Conservation (phyloP, 129 eudicot species). For the Deinandra increscens region DNA sequence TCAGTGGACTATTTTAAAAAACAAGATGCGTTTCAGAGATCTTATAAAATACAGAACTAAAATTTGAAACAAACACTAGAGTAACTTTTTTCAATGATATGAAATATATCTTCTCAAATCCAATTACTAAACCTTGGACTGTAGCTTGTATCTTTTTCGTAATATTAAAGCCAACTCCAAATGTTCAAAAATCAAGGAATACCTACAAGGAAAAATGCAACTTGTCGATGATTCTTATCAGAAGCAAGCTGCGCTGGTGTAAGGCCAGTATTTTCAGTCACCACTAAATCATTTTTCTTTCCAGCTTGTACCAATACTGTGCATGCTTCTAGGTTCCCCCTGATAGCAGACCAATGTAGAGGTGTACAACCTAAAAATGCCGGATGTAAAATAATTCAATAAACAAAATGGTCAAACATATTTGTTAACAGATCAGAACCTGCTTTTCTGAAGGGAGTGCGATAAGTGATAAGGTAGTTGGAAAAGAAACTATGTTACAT, state of each 20-base stretch:
- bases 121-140: not conserved
- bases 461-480: not conserved
- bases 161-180: conserved; percentile 1
- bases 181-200: conserved; percentile 34
- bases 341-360: conserved; percentile 98
- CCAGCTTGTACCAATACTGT: conserved; percentile 95
- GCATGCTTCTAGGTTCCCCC: conserved; percentile 98
- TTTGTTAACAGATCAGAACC: not conserved
- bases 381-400: conserved; percentile 12
- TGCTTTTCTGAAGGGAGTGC: conserved; percentile 1
- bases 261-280: conserved; percentile 91
- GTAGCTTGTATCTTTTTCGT: conserved; percentile 1
- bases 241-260: conserved; percentile 99
- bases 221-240: conserved; percentile 96
- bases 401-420: conserved; percentile 6
- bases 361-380: conserved; percentile 86
- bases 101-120: not conserved
- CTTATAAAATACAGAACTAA: conserved; percentile 17
- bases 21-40: not conserved
- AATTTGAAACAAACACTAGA: not conserved
- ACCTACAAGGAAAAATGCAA: conserved; percentile 99
- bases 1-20: not conserved
- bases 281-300: conserved; percentile 79
- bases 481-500: conserved; percentile 13
- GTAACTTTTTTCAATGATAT: too few species aligned